Base-by-base conservation (phyloP, 495 filamentous ascomycete genomes). In the Trichoderma virens region DNA sequence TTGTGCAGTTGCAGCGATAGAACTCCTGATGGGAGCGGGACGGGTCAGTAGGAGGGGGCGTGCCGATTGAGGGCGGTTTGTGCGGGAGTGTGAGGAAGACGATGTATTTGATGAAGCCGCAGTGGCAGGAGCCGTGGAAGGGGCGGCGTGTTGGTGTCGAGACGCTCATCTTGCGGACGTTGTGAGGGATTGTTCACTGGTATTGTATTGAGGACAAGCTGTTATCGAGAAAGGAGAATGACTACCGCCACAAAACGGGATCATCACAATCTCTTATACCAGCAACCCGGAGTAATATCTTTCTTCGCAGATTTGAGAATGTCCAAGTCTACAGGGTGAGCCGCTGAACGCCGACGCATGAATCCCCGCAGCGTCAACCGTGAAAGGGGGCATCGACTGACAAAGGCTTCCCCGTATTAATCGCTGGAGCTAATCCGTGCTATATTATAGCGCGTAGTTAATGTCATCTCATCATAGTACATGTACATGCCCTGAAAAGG, bases 91-190 rank as follows among this genome's bases (percentile, higher is more conserved):
- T 71, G 31, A 75, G 66, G 65, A 69, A 71, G 64, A 66, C 64
- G 38, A 73, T 67, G 67, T 73, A 75, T 25, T 63, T 45, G 30
- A 47, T 66, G 31, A 47, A 27, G 59, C 70, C 71, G 66, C 73
- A 75, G 68, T 72, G 73, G 65, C 73, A 75, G 41, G 73, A 75
- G 60, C 73, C 73, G 20, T 67, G 65, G 68, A 67, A 75, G 41
- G 67, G 69, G 27, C 65, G 66, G 13, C 71, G 71, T 1, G 27
- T 31, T 20, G 60, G 60, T 5, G 60, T 59, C 11, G 38, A 41
- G 11, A 16, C 38, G 38, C 38, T 41, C 38, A 41, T 41, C 38
- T 41, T 41, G 38, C 38, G 38, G 38, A 39, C 16, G 38, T 1
- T 39, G 8, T 39, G 8, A 9, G 38, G 38, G 38, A 13, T 13